These are phyloP conservation scores for Phytophthora citrophthora DNA, from an alignment of 352 stramenopile genomes.

Conservation along the genomic window DNA sequence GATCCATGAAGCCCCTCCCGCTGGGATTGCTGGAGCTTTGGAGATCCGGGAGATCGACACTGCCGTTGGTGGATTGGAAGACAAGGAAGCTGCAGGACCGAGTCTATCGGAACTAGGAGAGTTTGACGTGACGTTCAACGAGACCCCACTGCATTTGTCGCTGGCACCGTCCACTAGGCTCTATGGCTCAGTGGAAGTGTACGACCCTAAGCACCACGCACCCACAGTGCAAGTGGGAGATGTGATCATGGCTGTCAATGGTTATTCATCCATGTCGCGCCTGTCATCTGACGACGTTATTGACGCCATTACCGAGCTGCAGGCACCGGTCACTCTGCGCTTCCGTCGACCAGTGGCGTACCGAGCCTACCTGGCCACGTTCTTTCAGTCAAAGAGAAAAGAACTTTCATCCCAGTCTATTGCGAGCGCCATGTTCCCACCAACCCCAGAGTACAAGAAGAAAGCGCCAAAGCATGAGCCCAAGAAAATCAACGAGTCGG, in stretches of 20 bases:
- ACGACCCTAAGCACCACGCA: constrained; percentile 59
- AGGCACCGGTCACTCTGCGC: constrained; percentile 51
- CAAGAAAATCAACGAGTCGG: constrained; percentile 21
- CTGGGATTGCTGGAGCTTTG: constrained; percentile 19
- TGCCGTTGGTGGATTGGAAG: constrained; percentile 24
- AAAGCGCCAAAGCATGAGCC: constrained; percentile 12
- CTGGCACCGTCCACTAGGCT: constrained; percentile 73
- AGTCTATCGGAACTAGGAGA: constrained; percentile 58
- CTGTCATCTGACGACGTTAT: constrained; percentile 66
- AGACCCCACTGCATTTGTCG: constrained; percentile 55
- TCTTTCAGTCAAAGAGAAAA: constrained; percentile 38
- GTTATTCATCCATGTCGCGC: constrained; percentile 46
- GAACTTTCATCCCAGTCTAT: constrained; percentile 55
- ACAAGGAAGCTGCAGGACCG: constrained; percentile 4
- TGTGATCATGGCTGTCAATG: constrained; percentile 75
- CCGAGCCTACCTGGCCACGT: constrained; percentile 56
- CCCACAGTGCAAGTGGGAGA: constrained; percentile 62
- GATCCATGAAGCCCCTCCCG: constrained; percentile 17
- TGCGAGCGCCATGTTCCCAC: constrained; percentile 71
- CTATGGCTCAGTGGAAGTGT: constrained; percentile 79
- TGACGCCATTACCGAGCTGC: constrained; percentile 53
- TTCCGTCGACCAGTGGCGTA: constrained; percentile 68
- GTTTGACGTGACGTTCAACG: constrained; percentile 60
- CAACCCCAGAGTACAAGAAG: constrained; percentile 71
- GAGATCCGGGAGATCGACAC: constrained; percentile 27